phyloP scores from a whole-genome alignment of 2,329 filamentous ascomycete genomes.

The Cryphonectria naterciae region DNA sequence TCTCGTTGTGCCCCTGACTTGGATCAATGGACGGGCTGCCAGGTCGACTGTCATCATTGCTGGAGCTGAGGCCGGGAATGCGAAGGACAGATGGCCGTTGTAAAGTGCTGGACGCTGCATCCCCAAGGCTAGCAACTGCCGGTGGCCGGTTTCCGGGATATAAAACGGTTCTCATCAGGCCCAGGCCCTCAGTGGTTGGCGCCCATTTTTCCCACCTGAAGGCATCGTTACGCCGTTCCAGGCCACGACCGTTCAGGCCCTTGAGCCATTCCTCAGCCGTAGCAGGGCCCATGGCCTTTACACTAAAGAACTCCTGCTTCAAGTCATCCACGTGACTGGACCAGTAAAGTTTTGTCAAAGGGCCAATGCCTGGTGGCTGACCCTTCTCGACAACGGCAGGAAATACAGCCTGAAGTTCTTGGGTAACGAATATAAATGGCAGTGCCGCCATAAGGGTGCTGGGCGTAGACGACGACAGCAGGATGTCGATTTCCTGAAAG shows the following conservation, averaged over 20 bases:
- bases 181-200: constrained; percentile 44
- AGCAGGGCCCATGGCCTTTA: constrained; percentile 67
- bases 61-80: constrained; percentile 22
- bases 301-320: constrained; percentile 64
- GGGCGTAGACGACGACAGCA: constrained; percentile 63
- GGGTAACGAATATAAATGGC: constrained; percentile 68
- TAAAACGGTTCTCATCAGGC: constrained; percentile 42
- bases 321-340: constrained; percentile 65
- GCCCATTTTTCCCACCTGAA: constrained; percentile 79
- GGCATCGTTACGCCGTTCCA: constrained; percentile 62
- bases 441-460: constrained; percentile 70
- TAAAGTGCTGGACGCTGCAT: background rate
- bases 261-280: constrained; percentile 79
- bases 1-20: constrained; percentile 20
- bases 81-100: constrained; percentile 5
- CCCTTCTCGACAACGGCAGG: constrained; percentile 57
- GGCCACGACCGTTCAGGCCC: constrained; percentile 68
- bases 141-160: constrained; percentile 31
- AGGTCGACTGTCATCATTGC: constrained; percentile 14
- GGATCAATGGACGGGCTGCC: constrained; percentile 23
- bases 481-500: constrained; percentile 69
- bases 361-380: constrained; percentile 49
- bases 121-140: background rate
- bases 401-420: constrained; percentile 63
- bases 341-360: constrained; percentile 69